A percentile compares a stretch with the other conserved stretches of the same genome.
phyloP scores from a whole-genome alignment of 2,329 filamentous ascomycete species.

The Fusarium avenaceum region DNA sequence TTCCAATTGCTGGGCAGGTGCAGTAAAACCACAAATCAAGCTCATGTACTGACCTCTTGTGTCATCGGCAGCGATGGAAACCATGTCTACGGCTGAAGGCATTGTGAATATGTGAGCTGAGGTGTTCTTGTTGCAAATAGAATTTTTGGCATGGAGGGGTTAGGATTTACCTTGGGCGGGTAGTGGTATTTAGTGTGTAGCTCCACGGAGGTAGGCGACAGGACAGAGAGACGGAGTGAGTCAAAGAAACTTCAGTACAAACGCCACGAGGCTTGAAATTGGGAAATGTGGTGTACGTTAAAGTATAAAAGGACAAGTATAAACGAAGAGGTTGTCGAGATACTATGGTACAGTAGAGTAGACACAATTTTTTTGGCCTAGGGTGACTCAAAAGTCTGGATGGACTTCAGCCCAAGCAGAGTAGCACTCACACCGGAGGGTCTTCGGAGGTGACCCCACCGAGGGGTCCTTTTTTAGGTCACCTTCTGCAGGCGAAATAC shows the following conservation, averaged over 20 bases:
- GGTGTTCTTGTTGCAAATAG: slow-evolving; percentile 26
- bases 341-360: not conserved
- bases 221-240: slow-evolving; percentile 16
- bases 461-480: slow-evolving; percentile 43
- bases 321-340: slow-evolving; percentile 14
- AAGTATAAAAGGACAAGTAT: slow-evolving; percentile 17
- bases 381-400: slow-evolving; percentile 40
- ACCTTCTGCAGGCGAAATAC: slow-evolving; percentile 35
- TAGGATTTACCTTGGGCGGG: slow-evolving; percentile 29
- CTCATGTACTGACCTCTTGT: slow-evolving; percentile 56
- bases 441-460: slow-evolving; percentile 51
- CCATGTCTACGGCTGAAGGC: slow-evolving; percentile 57
- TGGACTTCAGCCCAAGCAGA: slow-evolving; percentile 11
- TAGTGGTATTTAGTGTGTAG: slow-evolving; percentile 37
- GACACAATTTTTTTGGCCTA: slow-evolving; percentile 33
- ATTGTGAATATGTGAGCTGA: slow-evolving; percentile 41
- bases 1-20: not conserved
- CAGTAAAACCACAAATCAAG: not conserved
- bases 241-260: slow-evolving; percentile 31
- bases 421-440: slow-evolving; percentile 42
- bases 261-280: slow-evolving; percentile 34
- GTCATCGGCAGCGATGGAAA: slow-evolving; percentile 61
- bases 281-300: slow-evolving; percentile 19
- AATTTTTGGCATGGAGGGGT: slow-evolving; percentile 40
- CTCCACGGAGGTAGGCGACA: slow-evolving; percentile 33